These are phyloP conservation scores for Kwoniella europaea DNA, from an alignment of 768 basidiomycete genomes.

Conservation along the genomic window DNA sequence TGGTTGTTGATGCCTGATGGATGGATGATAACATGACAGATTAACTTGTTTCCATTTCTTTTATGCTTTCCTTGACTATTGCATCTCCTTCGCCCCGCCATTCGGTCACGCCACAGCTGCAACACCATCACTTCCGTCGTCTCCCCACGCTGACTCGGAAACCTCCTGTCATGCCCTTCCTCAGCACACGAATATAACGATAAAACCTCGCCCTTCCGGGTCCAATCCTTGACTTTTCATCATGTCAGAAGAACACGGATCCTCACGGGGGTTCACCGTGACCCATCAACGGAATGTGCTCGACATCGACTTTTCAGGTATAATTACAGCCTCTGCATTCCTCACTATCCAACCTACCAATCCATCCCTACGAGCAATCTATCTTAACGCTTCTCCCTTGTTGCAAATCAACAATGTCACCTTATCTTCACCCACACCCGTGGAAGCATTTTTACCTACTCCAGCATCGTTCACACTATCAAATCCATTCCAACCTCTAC, in stretches of 20 bases:
- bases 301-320: slow-evolving; percentile 89
- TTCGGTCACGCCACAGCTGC: neutral
- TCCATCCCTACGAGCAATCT: slow-evolving; percentile 77
- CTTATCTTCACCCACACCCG: slow-evolving; percentile 43
- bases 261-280: slow-evolving; percentile 23
- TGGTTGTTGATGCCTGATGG: neutral
- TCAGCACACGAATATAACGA: neutral
- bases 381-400: slow-evolving; percentile 66
- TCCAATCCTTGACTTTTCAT: neutral
- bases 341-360: slow-evolving; percentile 83
- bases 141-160: neutral
- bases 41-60: neutral
- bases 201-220: neutral
- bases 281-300: slow-evolving; percentile 92
- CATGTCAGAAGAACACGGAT: slow-evolving; percentile 1
- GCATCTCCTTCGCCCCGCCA: too few species aligned
- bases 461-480: slow-evolving; percentile 44
- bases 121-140: neutral
- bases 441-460: slow-evolving; percentile 44
- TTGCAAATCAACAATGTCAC: slow-evolving; percentile 46
- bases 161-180: neutral
- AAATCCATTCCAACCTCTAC: slow-evolving; percentile 65
- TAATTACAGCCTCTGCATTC: slow-evolving; percentile 89
- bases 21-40: neutral
- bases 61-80: neutral